A percentile compares a stretch with the other conserved stretches of the same genome.
These are phyloP conservation scores for Agrocybe praecox DNA, from an alignment of 768 basidiomycete genomes.

Conservation along the genomic window DNA sequence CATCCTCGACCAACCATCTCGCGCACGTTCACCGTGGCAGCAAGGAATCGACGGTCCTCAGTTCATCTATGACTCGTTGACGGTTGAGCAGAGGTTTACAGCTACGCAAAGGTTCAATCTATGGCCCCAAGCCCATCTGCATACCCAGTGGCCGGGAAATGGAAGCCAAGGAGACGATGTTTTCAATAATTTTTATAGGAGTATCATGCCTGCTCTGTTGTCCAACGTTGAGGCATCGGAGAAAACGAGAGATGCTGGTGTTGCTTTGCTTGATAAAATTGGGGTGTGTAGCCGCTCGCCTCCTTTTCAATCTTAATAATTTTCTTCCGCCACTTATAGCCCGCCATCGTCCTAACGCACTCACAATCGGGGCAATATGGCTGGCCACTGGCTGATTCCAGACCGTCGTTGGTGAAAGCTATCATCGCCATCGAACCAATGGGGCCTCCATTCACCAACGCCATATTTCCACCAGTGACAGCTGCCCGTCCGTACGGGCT, in stretches of 20 bases:
- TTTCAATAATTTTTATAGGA: conserved; percentile 49
- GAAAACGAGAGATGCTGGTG: conserved; percentile 43
- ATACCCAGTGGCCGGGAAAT: conserved; percentile 56
- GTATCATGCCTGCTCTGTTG: conserved; percentile 40
- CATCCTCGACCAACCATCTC: conserved; percentile 47
- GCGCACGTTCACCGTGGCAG: conserved; percentile 49
- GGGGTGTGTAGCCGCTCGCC: conserved; percentile 35
- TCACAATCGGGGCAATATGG: conserved; percentile 52
- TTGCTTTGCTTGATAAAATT: conserved; percentile 45
- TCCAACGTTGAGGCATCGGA: conserved; percentile 36
- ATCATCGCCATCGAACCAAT: conserved; percentile 52
- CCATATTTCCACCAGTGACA: conserved; percentile 36
- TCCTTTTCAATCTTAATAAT: background rate
- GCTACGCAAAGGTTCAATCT: conserved; percentile 38
- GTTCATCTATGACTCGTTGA: conserved; percentile 26
- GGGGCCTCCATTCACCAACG: conserved; percentile 50
- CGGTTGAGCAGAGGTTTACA: conserved; percentile 44
- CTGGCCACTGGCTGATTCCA: conserved; percentile 50
- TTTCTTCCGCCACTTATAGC: conserved; percentile 27
- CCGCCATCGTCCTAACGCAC: conserved; percentile 49
- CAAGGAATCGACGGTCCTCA: conserved; percentile 37
- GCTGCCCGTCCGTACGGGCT: conserved; percentile 47
- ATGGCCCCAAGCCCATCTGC: conserved; percentile 48
- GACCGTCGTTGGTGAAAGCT: conserved; percentile 44
- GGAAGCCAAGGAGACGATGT: conserved; percentile 45